Conservation (phyloP, 805 yeast species). For the Suhomyces xylopsoci region DNA sequence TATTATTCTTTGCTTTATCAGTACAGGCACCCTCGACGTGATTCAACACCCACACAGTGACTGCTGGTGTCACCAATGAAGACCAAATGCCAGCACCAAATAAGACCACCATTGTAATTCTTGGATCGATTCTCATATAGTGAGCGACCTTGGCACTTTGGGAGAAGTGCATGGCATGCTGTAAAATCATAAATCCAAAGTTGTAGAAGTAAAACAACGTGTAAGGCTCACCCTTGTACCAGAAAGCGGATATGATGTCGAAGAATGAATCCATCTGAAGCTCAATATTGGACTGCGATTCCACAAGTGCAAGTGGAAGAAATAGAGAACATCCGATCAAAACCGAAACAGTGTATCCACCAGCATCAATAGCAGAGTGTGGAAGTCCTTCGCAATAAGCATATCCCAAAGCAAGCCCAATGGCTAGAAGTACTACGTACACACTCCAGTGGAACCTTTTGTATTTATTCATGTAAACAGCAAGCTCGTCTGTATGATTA, state of each 20-base stretch:
- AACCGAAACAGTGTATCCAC: not conserved
- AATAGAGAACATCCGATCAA: not conserved
- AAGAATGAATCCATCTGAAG: not conserved
- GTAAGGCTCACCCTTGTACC: not conserved
- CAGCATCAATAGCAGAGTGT: not conserved
- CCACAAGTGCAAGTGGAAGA: not conserved
- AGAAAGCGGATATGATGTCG: not conserved
- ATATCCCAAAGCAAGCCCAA: not conserved
- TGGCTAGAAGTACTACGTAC: not conserved
- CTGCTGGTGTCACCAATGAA: conserved; percentile 18
- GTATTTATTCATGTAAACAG: not conserved
- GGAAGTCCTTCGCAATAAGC: not conserved
- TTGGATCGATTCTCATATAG: conserved; percentile 17
- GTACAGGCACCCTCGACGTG: conserved; percentile 15
- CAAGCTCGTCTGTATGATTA: not conserved
- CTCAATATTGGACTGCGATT: not conserved
- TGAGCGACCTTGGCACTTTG: conserved; percentile 17
- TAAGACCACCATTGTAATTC: conserved; percentile 13
- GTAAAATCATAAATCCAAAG: conserved; percentile 14
- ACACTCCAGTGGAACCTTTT: not conserved
- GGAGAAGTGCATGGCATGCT: conserved; percentile 16
- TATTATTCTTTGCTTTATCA: not conserved
- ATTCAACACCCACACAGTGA: conserved; percentile 18
- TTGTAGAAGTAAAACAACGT: not conserved
- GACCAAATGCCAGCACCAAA: conserved; percentile 16